Conservation (phyloP, 306 rosid species). For the Echinosophora koreensis region DNA sequence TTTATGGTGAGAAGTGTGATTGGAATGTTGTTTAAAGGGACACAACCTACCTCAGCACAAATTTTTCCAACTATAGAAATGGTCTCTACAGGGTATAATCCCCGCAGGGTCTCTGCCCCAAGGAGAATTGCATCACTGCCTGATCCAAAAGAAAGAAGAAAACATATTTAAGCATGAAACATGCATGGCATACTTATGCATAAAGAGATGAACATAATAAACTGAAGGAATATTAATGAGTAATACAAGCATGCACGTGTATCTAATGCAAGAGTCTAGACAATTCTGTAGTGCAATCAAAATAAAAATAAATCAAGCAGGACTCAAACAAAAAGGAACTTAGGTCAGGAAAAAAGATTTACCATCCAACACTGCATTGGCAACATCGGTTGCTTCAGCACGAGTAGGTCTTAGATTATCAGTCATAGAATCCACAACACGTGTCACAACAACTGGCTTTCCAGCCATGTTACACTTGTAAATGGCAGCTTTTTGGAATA, state of each 20-base stretch:
- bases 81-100: constrained; percentile 91
- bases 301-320: constrained; percentile 1
- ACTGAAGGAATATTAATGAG: constrained; percentile 35
- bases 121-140: constrained; percentile 97
- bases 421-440: constrained; percentile 97
- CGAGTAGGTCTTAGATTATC: constrained; percentile 98
- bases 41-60: constrained; percentile 79
- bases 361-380: constrained; percentile 99
- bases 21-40: constrained; percentile 29
- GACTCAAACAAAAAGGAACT: constrained; percentile 20
- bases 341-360: background rate
- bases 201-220: constrained; percentile 20
- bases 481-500: constrained; percentile 96
- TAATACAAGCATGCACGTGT: constrained; percentile 18
- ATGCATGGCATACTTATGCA: constrained; percentile 27
- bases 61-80: constrained; percentile 89
- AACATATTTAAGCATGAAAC: constrained; percentile 30
- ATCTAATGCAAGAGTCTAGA: background rate
- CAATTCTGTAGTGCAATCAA: background rate
- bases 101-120: constrained; percentile 96
- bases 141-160: constrained; percentile 48
- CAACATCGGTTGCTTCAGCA: constrained; percentile 99
- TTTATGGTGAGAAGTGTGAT: background rate
- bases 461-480: constrained; percentile 98
- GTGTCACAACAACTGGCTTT: constrained; percentile 96